Evolutionary conservation across 1,284 basidiomycete genomes (phyloP).

Genomic region (Papiliotrema flavescens): DNA sequence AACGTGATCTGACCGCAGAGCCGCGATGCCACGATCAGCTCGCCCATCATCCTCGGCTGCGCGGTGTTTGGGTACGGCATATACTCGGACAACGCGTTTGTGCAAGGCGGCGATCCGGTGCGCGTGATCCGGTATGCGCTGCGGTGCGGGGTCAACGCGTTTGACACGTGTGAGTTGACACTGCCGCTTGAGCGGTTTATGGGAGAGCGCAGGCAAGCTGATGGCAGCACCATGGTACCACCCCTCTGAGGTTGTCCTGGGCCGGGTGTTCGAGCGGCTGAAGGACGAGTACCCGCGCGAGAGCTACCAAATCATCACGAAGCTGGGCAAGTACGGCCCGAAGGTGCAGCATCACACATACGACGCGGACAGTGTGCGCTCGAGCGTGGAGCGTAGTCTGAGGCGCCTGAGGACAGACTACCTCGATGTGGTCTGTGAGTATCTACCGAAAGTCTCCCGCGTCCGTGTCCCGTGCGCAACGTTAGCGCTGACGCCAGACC

Average conservation of each 20-base stretch:
- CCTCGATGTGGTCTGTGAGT: constrained; percentile 69
- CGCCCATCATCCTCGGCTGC: constrained; percentile 62
- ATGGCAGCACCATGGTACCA: constrained; percentile 67
- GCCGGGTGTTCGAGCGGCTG: constrained; percentile 65
- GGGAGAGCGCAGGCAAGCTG: not conserved
- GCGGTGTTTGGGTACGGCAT: constrained; percentile 66
- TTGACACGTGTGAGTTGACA: constrained; percentile 65
- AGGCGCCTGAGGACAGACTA: constrained; percentile 73
- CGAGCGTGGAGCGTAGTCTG: constrained; percentile 62
- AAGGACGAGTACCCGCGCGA: constrained; percentile 69
- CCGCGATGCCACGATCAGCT: not conserved
- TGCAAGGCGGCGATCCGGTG: constrained; percentile 61
- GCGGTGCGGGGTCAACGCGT: constrained; percentile 80
- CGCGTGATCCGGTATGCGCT: constrained; percentile 73
- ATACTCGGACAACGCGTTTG: constrained; percentile 65
- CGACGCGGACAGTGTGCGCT: constrained; percentile 64
- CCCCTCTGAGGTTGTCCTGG: constrained; percentile 82
- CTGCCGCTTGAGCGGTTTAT: not conserved
- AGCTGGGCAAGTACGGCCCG: constrained; percentile 81
- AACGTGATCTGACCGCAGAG: not conserved
- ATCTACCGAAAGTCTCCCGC: not conserved
- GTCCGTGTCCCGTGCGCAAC: not conserved
- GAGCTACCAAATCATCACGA: constrained; percentile 84
- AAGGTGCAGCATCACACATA: constrained; percentile 66
- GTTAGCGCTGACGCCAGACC: constrained; percentile 46